Base-by-base conservation (phyloP, 108 stramenopile genomes). In the Fistulifera pelliculosa region DNA sequence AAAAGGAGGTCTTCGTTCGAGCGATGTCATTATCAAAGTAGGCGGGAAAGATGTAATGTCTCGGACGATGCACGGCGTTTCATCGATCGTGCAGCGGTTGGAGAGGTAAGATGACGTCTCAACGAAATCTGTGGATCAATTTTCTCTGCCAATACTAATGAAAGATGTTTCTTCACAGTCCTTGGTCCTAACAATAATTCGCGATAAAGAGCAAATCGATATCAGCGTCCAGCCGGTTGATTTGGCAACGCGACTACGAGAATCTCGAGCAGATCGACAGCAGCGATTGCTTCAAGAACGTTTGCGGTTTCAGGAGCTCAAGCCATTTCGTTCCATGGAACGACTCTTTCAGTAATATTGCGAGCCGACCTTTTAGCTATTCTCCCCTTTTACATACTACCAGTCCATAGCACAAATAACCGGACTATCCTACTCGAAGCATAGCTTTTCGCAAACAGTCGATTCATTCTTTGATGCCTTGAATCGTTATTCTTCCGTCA, bases 21-120 rank as follows among this genome's bases (percentile, higher is more conserved):
- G 73, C 47, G 92, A 94, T 68, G 76, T 94, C 35, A 74, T 94
- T 38, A 42, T 70, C 11, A 49, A 73, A 57, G 88, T 94, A 31
- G 87, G 81, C 24, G 74, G 66, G 10, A 68, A 69, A 35, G 42
- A 39, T 24, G 84, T 90, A 15, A 38, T 57, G 12, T 77, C 76
- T 77, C 83, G 1, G 81, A 79, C 21, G 87, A 89, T 60, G 92
- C 85, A 1, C 69, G 82, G 27, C 60, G 79, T 8, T 51, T 86
- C 35, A 86, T 93, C 57, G 91, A 93, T 47, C 47, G 61, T 49
- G 80, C 85, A 8, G 47, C 60, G 18, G 80, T 89, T 7, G 85
- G 76, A 22, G 35, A 76, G 55, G 66, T 52, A 54, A 35, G 31
- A 6, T 8, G 31, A 35, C 31, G 3, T n/a, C n/a, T 3, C 6